Base-by-base conservation (phyloP, 78 protist species). In the Thecamonas trahens region DNA sequence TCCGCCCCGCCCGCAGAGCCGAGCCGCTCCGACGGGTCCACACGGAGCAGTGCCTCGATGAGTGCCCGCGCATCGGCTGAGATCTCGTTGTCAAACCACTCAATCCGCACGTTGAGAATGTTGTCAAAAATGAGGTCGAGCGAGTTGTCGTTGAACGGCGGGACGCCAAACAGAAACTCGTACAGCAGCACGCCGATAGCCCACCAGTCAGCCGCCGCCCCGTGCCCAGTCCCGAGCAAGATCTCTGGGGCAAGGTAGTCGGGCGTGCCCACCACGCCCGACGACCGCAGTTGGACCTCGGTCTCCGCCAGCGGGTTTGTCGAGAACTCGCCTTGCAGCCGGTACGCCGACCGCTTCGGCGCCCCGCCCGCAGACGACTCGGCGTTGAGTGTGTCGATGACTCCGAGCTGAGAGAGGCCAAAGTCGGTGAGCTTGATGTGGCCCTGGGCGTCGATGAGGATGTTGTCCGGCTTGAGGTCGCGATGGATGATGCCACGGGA, bases 241-340 rank as follows among this genome's bases (percentile, higher is more conserved):
- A 94, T 82, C 82, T 96, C 99, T 1, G 99, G 97, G 3, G 95
- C 83, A 35, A 96, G 74, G 77, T 96, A 94, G 70, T 96, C 97
- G 6, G 97, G 97, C 20, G 97, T 94, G 32, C 96, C 98, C 37
- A 82, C 58, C 0, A 82, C 61, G 29, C 72, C 4, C 53, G 24
- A 55, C 15, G 31, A 1, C 37, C 61, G 62, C 59, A 26, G 5
- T 6, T 8, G 59, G 35, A 28, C 35, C 35, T 4, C 2, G 28
- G 1, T 53, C 17, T 1, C 24, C 32, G 17, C 18, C 15, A 28
- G 18, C 11, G 59, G 28, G 2, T 6, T n/a, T n/a, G n/a, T n/a
- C n/a, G n/a, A n/a, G 24, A 52, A 7, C 24, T 26, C 57, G 57
- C 3, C 28, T 14, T 58, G 35, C 44, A n/a, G 7, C 8, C 26